Conservation (phyloP, 2,329 filamentous ascomycete species). For the Cercospora berteroae region DNA sequence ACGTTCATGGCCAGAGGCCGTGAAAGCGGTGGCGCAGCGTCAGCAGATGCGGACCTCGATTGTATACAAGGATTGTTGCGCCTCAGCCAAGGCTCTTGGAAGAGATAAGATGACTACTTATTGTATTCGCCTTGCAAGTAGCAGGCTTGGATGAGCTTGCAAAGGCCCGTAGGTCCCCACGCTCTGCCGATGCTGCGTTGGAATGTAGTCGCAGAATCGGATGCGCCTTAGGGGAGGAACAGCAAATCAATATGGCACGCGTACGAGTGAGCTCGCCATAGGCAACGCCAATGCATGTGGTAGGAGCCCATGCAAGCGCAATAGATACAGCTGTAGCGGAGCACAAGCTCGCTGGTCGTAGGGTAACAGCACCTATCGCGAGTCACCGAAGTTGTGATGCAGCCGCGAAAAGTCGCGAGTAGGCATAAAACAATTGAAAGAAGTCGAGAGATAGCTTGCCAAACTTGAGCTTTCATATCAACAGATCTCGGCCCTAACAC, state of each 20-base stretch:
- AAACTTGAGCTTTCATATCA: slow-evolving; percentile 51
- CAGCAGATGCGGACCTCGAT: slow-evolving; percentile 66
- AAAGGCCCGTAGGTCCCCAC: not conserved
- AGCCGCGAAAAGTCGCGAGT: not conserved
- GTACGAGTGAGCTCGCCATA: not conserved
- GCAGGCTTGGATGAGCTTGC: not conserved
- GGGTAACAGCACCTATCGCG: not conserved
- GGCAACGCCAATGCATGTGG: not conserved
- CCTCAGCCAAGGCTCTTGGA: slow-evolving; percentile 88
- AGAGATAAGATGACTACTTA: not conserved
- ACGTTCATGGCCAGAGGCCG: slow-evolving; percentile 66
- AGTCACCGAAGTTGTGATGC: not conserved
- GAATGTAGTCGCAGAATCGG: not conserved
- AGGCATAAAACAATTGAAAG: not conserved
- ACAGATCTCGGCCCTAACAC: slow-evolving; percentile 47
- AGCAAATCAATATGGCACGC: not conserved
- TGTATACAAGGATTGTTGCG: slow-evolving; percentile 86
- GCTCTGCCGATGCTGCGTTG: not conserved
- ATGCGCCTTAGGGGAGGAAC: not conserved
- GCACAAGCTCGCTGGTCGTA: not conserved
- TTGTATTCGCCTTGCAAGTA: not conserved
- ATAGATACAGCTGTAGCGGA: not conserved
- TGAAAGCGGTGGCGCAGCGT: slow-evolving; percentile 39
- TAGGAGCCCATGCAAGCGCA: not conserved
- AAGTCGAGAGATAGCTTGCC: not conserved